phyloP scores from a whole-genome alignment of 2,329 filamentous ascomycete genomes.

The Aspergillus luchuensis region DNA sequence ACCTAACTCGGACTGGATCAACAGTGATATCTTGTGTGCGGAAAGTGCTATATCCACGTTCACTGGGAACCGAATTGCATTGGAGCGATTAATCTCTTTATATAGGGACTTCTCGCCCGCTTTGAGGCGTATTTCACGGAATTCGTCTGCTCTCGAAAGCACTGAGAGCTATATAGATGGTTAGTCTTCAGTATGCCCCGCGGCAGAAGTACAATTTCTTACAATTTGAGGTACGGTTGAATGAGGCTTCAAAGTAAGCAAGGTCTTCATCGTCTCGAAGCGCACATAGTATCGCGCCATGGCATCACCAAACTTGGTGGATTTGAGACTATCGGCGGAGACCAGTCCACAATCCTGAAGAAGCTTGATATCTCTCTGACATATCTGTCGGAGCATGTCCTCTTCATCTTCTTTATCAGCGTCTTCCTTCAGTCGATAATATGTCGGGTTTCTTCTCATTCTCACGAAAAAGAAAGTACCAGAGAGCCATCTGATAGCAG shows the following conservation, averaged over 20 bases:
- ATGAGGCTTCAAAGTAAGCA: slow-evolving; percentile 64
- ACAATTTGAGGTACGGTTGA: slow-evolving; percentile 70
- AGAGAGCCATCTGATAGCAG: slow-evolving; percentile 72
- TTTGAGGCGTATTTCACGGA: slow-evolving; percentile 71
- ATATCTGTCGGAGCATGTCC: slow-evolving; percentile 69
- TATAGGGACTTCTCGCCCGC: slow-evolving; percentile 68
- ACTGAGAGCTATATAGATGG: slow-evolving; percentile 58
- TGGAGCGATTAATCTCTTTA: slow-evolving; percentile 70
- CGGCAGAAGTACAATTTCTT: slow-evolving; percentile 19
- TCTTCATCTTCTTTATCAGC: slow-evolving; percentile 57
- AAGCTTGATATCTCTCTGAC: slow-evolving; percentile 66
- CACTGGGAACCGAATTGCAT: slow-evolving; percentile 69
- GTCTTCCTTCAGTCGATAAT: slow-evolving; percentile 67
- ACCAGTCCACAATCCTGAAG: slow-evolving; percentile 64
- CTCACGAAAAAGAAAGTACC: slow-evolving; percentile 79
- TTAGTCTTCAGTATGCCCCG: slow-evolving; percentile 10
- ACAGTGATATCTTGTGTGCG: slow-evolving; percentile 74
- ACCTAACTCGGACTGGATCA: slow-evolving; percentile 76
- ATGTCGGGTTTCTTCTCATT: slow-evolving; percentile 67
- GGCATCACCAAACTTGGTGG: slow-evolving; percentile 72
- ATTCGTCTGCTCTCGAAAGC: slow-evolving; percentile 70
- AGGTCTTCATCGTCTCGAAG: slow-evolving; percentile 75
- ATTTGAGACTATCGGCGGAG: slow-evolving; percentile 54
- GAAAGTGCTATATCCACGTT: slow-evolving; percentile 66
- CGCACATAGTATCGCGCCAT: slow-evolving; percentile 83